These are phyloP conservation scores for Candida fluviatilis DNA, from an alignment of 805 yeast genomes.

Conservation along the genomic window DNA sequence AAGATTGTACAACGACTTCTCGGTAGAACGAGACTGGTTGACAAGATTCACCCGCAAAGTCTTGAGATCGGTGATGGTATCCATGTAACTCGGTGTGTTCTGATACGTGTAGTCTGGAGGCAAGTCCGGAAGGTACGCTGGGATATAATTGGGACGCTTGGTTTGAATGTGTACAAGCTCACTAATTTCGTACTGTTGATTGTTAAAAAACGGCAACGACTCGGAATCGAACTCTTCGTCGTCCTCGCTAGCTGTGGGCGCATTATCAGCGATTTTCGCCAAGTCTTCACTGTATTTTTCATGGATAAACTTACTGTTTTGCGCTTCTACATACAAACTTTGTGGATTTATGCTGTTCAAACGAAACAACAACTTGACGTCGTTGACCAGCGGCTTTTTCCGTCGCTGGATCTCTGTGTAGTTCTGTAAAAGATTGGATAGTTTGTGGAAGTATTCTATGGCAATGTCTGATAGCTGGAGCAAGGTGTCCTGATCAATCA, in stretches of 20 bases:
- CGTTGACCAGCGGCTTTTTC: slow-evolving; percentile 47
- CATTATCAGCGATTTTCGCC: slow-evolving; percentile 8
- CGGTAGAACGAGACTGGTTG: slow-evolving; percentile 78
- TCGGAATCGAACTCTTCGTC: slow-evolving; percentile 24
- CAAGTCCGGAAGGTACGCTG: slow-evolving; percentile 76
- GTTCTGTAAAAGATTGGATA: slow-evolving; percentile 43
- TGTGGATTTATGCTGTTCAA: slow-evolving; percentile 37
- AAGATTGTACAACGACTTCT: slow-evolving; percentile 65
- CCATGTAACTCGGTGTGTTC: slow-evolving; percentile 65
- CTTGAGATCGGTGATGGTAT: slow-evolving; percentile 64
- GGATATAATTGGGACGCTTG: slow-evolving; percentile 46
- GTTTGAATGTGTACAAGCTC: slow-evolving; percentile 52
- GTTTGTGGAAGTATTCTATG: slow-evolving; percentile 25
- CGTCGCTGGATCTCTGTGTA: slow-evolving; percentile 60
- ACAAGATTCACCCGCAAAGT: slow-evolving; percentile 67
- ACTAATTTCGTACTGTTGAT: slow-evolving; percentile 47
- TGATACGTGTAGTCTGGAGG: slow-evolving; percentile 94
- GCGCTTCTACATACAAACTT: slow-evolving; percentile 36
- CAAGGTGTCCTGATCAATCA: slow-evolving; percentile 24
- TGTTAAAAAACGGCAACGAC: slow-evolving; percentile 51
- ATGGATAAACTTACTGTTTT: slow-evolving; percentile 12
- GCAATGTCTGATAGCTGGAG: slow-evolving; percentile 26
- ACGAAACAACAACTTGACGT: slow-evolving; percentile 42
- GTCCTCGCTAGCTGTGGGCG: slow-evolving; percentile 7
- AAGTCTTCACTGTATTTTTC: slow-evolving; percentile 11